Evolutionary conservation across 768 basidiomycete genomes (phyloP).

Genomic region (Tricholoma flavovirens): DNA sequence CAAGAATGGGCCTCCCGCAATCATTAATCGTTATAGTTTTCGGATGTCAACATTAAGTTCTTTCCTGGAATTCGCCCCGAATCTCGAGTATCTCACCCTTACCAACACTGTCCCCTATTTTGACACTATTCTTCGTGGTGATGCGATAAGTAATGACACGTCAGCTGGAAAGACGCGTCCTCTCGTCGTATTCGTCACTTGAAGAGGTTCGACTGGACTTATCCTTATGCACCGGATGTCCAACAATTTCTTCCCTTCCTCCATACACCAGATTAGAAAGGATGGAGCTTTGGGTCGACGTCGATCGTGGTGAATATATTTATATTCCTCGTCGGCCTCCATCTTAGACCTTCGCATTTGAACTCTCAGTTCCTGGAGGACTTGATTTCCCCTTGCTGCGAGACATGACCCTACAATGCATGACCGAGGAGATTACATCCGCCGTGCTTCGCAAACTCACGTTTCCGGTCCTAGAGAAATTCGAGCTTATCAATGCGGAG

Average conservation of each 20-base stretch:
- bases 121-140: constrained; percentile 21
- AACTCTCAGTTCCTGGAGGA: background rate
- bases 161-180: background rate
- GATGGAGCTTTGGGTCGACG: constrained; percentile 2
- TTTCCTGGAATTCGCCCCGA: constrained; percentile 32
- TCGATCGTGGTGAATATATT: constrained; percentile 22
- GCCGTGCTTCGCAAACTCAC: constrained; percentile 37
- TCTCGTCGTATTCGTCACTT: constrained; percentile 32
- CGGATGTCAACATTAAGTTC: constrained; percentile 35
- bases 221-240: constrained; percentile 36
- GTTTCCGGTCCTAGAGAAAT: constrained; percentile 38
- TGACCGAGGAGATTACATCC: constrained; percentile 32
- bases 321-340: constrained; percentile 17
- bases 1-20: constrained; percentile 14
- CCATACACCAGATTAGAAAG: constrained; percentile 20
- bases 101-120: constrained; percentile 37
- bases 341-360: background rate
- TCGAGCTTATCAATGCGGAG: constrained; percentile 38
- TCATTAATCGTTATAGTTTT: constrained; percentile 26
- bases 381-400: constrained; percentile 21
- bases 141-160: background rate
- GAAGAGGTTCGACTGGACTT: constrained; percentile 43
- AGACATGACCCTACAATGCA: constrained; percentile 39
- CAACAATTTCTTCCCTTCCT: constrained; percentile 39
- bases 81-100: constrained; percentile 38